A percentile compares a stretch with the other conserved stretches of the same genome.
These are phyloP conservation scores for Chlorokybus atmophyticus DNA, from an alignment of 139 green algal genomes.

Conservation along the genomic window DNA sequence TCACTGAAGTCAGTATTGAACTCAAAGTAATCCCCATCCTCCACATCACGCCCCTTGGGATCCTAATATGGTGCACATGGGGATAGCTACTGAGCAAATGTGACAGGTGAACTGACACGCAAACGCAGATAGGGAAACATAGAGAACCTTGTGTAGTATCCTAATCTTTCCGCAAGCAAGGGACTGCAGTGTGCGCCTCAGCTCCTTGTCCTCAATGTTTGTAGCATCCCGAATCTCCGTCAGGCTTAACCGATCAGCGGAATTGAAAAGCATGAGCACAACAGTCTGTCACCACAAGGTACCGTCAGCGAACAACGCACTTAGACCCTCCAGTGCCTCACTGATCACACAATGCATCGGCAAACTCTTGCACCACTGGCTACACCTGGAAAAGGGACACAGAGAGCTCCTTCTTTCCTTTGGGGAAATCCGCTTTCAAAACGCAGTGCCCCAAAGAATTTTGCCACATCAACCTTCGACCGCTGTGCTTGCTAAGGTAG, in stretches of 20 bases:
- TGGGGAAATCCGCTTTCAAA: slow-evolving; percentile 61
- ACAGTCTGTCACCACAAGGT: slow-evolving; percentile 42
- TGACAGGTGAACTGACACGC: too few species aligned
- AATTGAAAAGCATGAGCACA: slow-evolving; percentile 94
- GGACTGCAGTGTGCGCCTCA: slow-evolving; percentile 76
- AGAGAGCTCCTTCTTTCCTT: slow-evolving; percentile 72
- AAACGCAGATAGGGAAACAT: slow-evolving; percentile 7
- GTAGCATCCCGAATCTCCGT: slow-evolving; percentile 47
- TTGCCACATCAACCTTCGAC: slow-evolving; percentile 83
- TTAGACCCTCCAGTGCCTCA: too few species aligned
- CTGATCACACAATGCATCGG: too few species aligned
- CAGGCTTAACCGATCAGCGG: slow-evolving; percentile 51
- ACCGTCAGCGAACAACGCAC: too few species aligned
- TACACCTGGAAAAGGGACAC: slow-evolving; percentile 80
- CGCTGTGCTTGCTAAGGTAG: slow-evolving; percentile 86
- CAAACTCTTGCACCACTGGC: too few species aligned
- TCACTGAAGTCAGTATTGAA: slow-evolving; percentile 75
- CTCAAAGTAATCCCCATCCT: slow-evolving; percentile 62
- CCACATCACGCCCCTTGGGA: slow-evolving; percentile 60
- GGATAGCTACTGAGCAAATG: too few species aligned
- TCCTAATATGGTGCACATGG: slow-evolving; percentile 1
- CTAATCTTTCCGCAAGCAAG: slow-evolving; percentile 73
- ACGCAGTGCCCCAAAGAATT: slow-evolving; percentile 68
- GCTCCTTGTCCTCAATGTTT: slow-evolving; percentile 65
- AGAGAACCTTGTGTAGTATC: slow-evolving; percentile 70